Base-by-base conservation (phyloP, 768 basidiomycete species). In the Gyrodon lividus region DNA sequence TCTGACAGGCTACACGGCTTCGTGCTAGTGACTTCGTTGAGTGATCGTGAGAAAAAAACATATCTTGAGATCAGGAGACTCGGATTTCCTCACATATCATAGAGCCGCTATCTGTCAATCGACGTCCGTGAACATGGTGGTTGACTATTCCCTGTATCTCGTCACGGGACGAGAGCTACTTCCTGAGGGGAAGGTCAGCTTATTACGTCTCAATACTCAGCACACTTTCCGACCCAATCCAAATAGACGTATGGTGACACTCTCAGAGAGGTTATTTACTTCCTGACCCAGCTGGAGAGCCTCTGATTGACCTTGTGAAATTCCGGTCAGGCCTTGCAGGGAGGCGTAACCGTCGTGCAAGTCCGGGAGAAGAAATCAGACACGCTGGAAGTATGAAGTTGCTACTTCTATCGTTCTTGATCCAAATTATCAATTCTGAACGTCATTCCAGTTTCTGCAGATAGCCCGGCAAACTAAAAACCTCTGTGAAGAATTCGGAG, bases 341-440 rank as follows among this genome's bases (percentile, higher is more conserved):
- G 94, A 9, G 94, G 93, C 2, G 92, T 96, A 1, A 93, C 92
- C 1, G 63, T 95, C 42, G 91, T 97, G 5, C 95, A 97, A 69
- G 76, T 96, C 16, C 79, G 93, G 33, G 95, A 98, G 69, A 98
- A 98, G 68, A 69, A 80, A 10, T 70, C 78, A 0, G 92, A 94
- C 54, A 95, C 92, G 0, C 78, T 78, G 20, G 89, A 93, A 70
- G 92, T 88, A 43, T 60, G 81, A 33, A 22, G n/a, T 8, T 7
- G n/a, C 44, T 48, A 28, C 34, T 43, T 46, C 28, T 33, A 44
- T 52, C 35, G 10, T 34, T 9, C 10, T n/a, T 35, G 13, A 12
- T 13, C 31, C 30, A 24, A 16, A 44, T 26, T 7, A 16, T 45
- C 22, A 12, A 48, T 24, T 28, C 28, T 45, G 43, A 17, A 35